phyloP scores from a whole-genome alignment of 1,139 yeast species.

The Yamadazyma conglobata region DNA sequence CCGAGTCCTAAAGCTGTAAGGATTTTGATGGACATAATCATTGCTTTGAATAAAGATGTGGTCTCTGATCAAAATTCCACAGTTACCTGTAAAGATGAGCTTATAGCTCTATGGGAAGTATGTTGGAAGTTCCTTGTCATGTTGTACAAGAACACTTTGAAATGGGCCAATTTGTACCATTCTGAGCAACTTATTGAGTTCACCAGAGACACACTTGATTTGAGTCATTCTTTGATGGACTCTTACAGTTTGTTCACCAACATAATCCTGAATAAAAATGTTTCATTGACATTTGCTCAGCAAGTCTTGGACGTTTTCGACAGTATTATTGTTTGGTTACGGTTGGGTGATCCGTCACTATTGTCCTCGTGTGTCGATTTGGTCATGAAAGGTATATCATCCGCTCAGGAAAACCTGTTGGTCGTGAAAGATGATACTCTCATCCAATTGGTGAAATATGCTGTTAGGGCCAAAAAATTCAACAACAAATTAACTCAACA shows the following conservation, averaged over 20 bases:
- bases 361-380: constrained; percentile 71
- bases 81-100: constrained; percentile 8
- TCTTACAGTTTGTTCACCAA: constrained; percentile 57
- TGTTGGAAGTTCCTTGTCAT: constrained; percentile 71
- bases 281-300: constrained; percentile 23
- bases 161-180: constrained; percentile 68
- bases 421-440: constrained; percentile 48
- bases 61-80: constrained; percentile 5
- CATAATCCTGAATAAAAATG: constrained; percentile 16
- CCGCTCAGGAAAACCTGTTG: constrained; percentile 54
- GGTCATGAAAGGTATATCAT: constrained; percentile 62
- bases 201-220: constrained; percentile 81
- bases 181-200: constrained; percentile 65
- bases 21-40: constrained; percentile 69
- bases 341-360: constrained; percentile 75
- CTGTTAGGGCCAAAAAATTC: constrained; percentile 60
- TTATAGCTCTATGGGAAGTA: constrained; percentile 55
- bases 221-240: constrained; percentile 64
- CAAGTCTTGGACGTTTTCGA: constrained; percentile 50
- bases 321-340: constrained; percentile 71
- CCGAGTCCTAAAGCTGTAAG: constrained; percentile 76
- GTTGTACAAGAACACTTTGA: constrained; percentile 63
- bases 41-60: constrained; percentile 45
- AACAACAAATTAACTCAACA: constrained; percentile 61
- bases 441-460: constrained; percentile 54